Base-by-base conservation (phyloP, 1,284 basidiomycete genomes). In the Cryptococcus deneoformans region DNA sequence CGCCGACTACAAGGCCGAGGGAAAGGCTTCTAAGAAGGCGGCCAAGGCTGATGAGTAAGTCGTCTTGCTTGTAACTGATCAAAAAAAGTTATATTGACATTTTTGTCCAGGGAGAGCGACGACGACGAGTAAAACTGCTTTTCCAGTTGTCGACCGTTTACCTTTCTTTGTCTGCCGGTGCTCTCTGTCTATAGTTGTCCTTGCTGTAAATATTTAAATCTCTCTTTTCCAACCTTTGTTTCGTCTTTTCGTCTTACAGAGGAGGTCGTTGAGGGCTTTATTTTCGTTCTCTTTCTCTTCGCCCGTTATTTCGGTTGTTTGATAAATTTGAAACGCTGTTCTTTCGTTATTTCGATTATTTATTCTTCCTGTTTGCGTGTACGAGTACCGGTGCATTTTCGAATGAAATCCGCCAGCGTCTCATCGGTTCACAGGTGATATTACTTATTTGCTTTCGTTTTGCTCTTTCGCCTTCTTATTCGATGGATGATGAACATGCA, bases 1-100 rank as follows among this genome's bases (percentile, higher is more conserved):
- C 68, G 84, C 82, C 39, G 68, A 56, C 20, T 75, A 75, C 66
- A 69, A 68, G 55, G 68, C 56, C 37, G 84, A 84, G 64, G 61
- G 57, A 35, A 69, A 69, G 63, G 62, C 61, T 53, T 44, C 60
- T 36, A 63, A 61, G 51, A 52, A 60, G 58, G 62, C 57, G 5
- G 36, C 39, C 29, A 44, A 47, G n/a, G 34, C 20, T 14, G 24
- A 16, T 20, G 20, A 44, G 43, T 44, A 14, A 44, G 47, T 63
- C 62, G 52, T 53, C 51, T 45, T 20, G 20, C 20, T 20, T 20
- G 20, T 35, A 24, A 11, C 37, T n/a, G 3, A 10, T 35, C 35
- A 8, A 16, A 29, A 29, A n/a, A 20, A 20, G 20, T 20, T 20
- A 20, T 20, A 20, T 20, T 44, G 43, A 44, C 43, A 2, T 20